These are phyloP conservation scores for Podospora appendiculata DNA, from an alignment of 495 filamentous ascomycete genomes.

Conservation along the genomic window DNA sequence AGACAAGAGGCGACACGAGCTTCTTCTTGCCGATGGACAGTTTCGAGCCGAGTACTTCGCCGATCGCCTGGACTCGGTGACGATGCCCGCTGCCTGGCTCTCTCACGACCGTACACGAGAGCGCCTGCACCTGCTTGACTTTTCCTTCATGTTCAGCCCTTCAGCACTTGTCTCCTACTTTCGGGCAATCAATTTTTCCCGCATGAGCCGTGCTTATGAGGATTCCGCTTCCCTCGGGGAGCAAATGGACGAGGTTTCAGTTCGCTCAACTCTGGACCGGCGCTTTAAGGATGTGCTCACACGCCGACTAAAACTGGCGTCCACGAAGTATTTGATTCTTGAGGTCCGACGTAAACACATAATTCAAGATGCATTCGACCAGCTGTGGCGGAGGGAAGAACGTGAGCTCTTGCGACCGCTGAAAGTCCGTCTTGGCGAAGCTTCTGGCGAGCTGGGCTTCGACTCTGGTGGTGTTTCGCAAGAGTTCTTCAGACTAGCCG, in stretches of 20 bases:
- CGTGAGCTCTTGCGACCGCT: conserved; percentile 77
- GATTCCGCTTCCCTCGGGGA: conserved; percentile 55
- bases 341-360: conserved; percentile 64
- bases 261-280: conserved; percentile 36
- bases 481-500: conserved; percentile 83
- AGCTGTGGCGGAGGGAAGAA: conserved; percentile 78
- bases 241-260: conserved; percentile 52
- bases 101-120: conserved; percentile 47
- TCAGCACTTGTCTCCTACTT: conserved; percentile 74
- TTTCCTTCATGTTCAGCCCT: conserved; percentile 71
- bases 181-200: conserved; percentile 75
- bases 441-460: conserved; percentile 76
- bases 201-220: conserved; percentile 73
- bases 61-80: conserved; percentile 66
- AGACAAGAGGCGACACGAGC: conserved; percentile 53
- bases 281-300: conserved; percentile 43
- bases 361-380: conserved; percentile 72
- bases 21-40: conserved; percentile 56
- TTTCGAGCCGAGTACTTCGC: conserved; percentile 72
- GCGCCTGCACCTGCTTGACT: conserved; percentile 68
- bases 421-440: conserved; percentile 77
- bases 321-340: conserved; percentile 66
- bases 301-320: conserved; percentile 55
- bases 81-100: conserved; percentile 73
- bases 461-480: conserved; percentile 93